Percentiles rank a stretch among this genome's conserved stretches.
Evolutionary conservation across 2,329 filamentous ascomycete species (phyloP).

Genomic region (Claviceps arundinis): DNA sequence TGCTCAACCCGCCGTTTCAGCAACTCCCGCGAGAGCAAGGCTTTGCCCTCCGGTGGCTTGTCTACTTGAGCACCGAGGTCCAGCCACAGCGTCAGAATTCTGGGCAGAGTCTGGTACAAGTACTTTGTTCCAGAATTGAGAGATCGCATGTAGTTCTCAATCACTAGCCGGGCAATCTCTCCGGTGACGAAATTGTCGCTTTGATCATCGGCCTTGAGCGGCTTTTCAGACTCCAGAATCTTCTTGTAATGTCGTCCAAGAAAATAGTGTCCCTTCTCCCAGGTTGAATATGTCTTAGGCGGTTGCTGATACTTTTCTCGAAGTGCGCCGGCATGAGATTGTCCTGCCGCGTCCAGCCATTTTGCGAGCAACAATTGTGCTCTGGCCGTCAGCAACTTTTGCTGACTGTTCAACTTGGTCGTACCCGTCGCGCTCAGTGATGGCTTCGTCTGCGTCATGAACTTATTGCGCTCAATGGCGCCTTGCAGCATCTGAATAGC

Average conservation of each 20-base stretch:
- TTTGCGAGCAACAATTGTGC: conserved; percentile 85
- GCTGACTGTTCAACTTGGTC: conserved; percentile 31
- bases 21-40: conserved; percentile 38
- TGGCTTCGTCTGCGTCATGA: conserved; percentile 38
- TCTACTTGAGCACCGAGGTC: conserved; percentile 72
- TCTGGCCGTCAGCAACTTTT: conserved; percentile 53
- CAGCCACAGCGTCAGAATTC: conserved; percentile 85
- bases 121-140: conserved; percentile 87
- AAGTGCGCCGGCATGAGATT: conserved; percentile 72
- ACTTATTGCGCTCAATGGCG: conserved; percentile 71
- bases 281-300: conserved; percentile 53
- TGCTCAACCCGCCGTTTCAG: conserved; percentile 46
- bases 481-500: conserved; percentile 84
- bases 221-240: conserved; percentile 77
- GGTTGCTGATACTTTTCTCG: conserved; percentile 74
- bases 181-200: conserved; percentile 64
- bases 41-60: conserved; percentile 42
- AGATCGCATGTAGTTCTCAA: conserved; percentile 85
- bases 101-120: conserved; percentile 84
- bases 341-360: conserved; percentile 91
- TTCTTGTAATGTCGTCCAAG: conserved; percentile 96
- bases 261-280: conserved; percentile 97
- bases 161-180: conserved; percentile 74
- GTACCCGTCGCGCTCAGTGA: conserved; percentile 18
- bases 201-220: conserved; percentile 63